Conservation (phyloP, 2,329 filamentous ascomycete genomes). For the Anisogramma anomala region DNA sequence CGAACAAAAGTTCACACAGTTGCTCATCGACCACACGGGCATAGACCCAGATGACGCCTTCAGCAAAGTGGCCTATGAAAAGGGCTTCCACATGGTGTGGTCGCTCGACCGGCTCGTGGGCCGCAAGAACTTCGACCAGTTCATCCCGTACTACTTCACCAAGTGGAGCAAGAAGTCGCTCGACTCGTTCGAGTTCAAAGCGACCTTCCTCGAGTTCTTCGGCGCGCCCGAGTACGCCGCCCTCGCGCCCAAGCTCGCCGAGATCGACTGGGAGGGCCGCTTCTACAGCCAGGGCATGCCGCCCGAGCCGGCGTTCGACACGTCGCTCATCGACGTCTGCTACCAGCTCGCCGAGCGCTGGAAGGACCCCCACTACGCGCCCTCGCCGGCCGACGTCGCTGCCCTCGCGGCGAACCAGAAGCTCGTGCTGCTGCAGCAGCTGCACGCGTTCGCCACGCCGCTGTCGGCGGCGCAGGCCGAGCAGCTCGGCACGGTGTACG, state of each 20-base stretch:
- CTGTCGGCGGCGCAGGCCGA: slow-evolving; percentile 56
- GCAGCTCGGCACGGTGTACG: slow-evolving; percentile 64
- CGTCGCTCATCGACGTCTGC: slow-evolving; percentile 72
- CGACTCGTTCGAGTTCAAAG: slow-evolving; percentile 89
- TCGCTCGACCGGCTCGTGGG: slow-evolving; percentile 79
- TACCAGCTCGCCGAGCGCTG: slow-evolving; percentile 75
- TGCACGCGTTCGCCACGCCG: slow-evolving; percentile 55
- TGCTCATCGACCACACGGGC: slow-evolving; percentile 76
- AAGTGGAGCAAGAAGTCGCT: slow-evolving; percentile 77
- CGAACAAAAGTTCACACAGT: slow-evolving; percentile 86
- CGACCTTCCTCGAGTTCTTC: slow-evolving; percentile 80
- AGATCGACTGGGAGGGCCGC: slow-evolving; percentile 79
- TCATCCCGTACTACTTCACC: slow-evolving; percentile 90
- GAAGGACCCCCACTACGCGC: slow-evolving; percentile 55
- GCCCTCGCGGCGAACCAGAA: slow-evolving; percentile 76
- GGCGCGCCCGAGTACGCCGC: slow-evolving; percentile 49
- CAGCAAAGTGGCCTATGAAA: slow-evolving; percentile 86
- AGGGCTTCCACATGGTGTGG: slow-evolving; percentile 90
- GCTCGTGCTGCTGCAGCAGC: slow-evolving; percentile 71
- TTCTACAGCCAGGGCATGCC: slow-evolving; percentile 86
- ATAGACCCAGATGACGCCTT: slow-evolving; percentile 95
- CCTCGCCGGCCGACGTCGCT: slow-evolving; percentile 55
- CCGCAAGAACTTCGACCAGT: slow-evolving; percentile 80
- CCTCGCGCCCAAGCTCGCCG: slow-evolving; percentile 51
- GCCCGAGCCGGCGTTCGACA: slow-evolving; percentile 84